Evolutionary conservation across 495 filamentous ascomycete genomes (phyloP).

Genomic region (Chlorociboria aeruginascens): DNA sequence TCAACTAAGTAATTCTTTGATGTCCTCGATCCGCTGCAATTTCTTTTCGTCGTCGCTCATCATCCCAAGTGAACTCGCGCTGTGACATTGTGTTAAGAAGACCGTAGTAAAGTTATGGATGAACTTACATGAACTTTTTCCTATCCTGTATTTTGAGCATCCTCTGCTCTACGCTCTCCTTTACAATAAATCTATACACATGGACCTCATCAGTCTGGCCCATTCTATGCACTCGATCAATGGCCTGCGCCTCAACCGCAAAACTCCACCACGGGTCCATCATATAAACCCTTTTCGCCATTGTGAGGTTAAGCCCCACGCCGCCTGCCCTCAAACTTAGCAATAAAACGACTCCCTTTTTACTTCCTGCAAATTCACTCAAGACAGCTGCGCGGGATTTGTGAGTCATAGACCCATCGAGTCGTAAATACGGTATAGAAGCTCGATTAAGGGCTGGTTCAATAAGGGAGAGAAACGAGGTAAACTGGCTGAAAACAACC

Average conservation of each 20-base stretch:
- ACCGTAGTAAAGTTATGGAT: background rate
- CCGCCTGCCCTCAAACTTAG: slow-evolving; percentile 84
- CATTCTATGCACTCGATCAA: slow-evolving; percentile 98
- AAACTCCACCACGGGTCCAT: slow-evolving; percentile 99
- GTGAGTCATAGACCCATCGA: slow-evolving; percentile 86
- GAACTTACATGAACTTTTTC: slow-evolving; percentile 83
- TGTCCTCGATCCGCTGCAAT: slow-evolving; percentile 82
- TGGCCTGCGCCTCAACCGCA: slow-evolving; percentile 92
- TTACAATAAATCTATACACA: slow-evolving; percentile 77
- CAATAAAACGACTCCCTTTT: slow-evolving; percentile 51
- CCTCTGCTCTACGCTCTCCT: slow-evolving; percentile 83
- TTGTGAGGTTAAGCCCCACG: slow-evolving; percentile 86
- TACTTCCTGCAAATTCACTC: slow-evolving; percentile 47
- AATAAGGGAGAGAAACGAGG: slow-evolving; percentile 87
- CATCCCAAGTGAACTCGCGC: slow-evolving; percentile 85
- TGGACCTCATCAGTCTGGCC: slow-evolving; percentile 79
- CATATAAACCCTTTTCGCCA: slow-evolving; percentile 82
- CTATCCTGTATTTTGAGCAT: slow-evolving; percentile 91
- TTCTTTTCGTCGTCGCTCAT: slow-evolving; percentile 90
- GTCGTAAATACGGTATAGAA: slow-evolving; percentile 67
- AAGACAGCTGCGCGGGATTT: slow-evolving; percentile 70
- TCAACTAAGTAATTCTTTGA: slow-evolving; percentile 78
- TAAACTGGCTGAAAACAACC: slow-evolving; percentile 94
- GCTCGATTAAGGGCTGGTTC: slow-evolving; percentile 58
- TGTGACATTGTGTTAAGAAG: slow-evolving; percentile 24